Percentiles rank a stretch among this genome's conserved stretches.
These are phyloP conservation scores for Delonix regia DNA, from an alignment of 306 rosid genomes.

Conservation along the genomic window DNA sequence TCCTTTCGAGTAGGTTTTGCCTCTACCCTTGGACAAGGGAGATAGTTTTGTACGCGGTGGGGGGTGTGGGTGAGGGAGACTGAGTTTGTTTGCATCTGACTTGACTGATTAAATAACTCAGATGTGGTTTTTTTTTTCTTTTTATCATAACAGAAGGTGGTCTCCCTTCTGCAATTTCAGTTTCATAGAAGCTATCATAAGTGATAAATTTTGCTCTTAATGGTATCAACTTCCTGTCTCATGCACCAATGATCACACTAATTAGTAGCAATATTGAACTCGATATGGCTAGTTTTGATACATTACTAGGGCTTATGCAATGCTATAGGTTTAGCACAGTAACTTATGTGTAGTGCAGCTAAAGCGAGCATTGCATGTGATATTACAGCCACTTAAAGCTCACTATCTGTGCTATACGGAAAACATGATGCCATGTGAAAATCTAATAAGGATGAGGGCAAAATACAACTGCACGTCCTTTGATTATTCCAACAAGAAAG, in stretches of 20 bases:
- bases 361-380: neutral
- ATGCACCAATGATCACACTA: neutral
- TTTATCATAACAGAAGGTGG: neutral
- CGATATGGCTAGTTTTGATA: too few species aligned
- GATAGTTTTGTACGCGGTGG: neutral
- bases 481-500: neutral
- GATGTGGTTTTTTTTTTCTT: slow-evolving; percentile 7
- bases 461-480: neutral
- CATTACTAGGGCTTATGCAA: neutral
- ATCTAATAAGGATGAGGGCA: neutral
- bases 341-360: neutral
- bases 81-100: slow-evolving; percentile 26
- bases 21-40: neutral
- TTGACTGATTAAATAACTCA: neutral
- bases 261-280: neutral
- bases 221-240: neutral
- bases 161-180: slow-evolving; percentile 11
- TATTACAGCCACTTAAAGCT: neutral
- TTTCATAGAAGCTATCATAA: neutral
- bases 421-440: neutral
- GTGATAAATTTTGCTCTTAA: neutral
- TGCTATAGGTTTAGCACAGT: neutral
- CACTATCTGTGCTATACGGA: neutral
- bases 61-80: neutral
- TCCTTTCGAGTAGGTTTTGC: neutral